Base-by-base conservation (phyloP, 2,329 filamentous ascomycete species). In the Ophiostoma sp. region DNA sequence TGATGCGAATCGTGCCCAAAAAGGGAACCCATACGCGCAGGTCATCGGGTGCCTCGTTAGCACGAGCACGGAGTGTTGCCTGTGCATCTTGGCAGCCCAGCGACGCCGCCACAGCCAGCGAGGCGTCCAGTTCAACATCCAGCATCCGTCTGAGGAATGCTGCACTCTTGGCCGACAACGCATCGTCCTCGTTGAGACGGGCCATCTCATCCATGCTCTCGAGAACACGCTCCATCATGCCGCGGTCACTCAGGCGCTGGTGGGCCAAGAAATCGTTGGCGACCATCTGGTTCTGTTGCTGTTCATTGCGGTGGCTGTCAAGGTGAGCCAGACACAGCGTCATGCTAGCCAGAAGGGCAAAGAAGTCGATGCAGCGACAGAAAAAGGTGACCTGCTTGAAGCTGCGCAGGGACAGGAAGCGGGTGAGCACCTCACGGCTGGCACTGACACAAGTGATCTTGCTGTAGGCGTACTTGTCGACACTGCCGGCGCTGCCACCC, bases 291-390 rank as follows among this genome's bases (percentile, higher is more conserved):
- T 45, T 48, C 22, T 63, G 68, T 45, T 66, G 72, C 33, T 70
- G 42, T 5, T 75, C 50, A 22, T 63, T 42, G 42, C 70, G 70
- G 66, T 72, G 74, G 76, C 9, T 78, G 25, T 81, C 78, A 3
- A 86, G 81, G 72, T 86, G 83, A 0, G 81, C 81, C 0, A 86
- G 76, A 57, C 83, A 85, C 1, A 86, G 76, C 0, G 80, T 78
- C 2, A 79, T 80, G 63, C 81, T 82, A 0, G 83, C 82, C 1
- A 84, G 79, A 59, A 82, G 82, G 3, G 82, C 80, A 48, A 85
- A 78, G 39, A 84, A 83, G 73, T 86, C 83, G 22, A 82, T 77
- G 4, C 82, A 82, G 3, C 82, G 83, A 72, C 83, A 85, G 75
- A 82, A 84, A 1, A 79, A 78, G 9, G 79, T 75, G 3, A 73